These are phyloP conservation scores for Boletus holoroseus DNA, from an alignment of 1,284 basidiomycete species.

Conservation along the genomic window DNA sequence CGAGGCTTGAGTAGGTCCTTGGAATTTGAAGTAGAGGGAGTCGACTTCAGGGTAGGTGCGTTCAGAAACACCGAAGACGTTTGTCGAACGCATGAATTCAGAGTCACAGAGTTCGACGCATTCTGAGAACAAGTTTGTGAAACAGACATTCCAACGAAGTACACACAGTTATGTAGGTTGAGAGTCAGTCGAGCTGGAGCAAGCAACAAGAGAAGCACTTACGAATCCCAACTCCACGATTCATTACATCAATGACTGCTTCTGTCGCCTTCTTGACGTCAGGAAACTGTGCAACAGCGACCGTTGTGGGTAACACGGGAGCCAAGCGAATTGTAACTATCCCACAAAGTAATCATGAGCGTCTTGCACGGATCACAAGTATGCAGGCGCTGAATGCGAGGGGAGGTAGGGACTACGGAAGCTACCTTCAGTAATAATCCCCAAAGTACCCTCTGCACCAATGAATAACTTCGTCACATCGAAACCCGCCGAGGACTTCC, in stretches of 20 bases:
- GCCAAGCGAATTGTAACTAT: slow-evolving; percentile 75
- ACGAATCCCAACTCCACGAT: slow-evolving; percentile 69
- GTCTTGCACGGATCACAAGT: neutral
- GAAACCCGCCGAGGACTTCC: slow-evolving; percentile 89
- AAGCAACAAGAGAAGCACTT: slow-evolving; percentile 23
- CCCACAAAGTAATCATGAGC: slow-evolving; percentile 2
- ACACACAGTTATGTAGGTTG: neutral
- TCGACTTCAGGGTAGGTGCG: slow-evolving; percentile 66
- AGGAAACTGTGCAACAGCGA: slow-evolving; percentile 66
- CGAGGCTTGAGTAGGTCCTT: slow-evolving; percentile 58
- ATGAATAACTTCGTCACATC: slow-evolving; percentile 91
- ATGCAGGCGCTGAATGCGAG: neutral
- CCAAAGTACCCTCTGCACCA: slow-evolving; percentile 91
- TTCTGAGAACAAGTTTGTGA: slow-evolving; percentile 35
- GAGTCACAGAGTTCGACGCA: slow-evolving; percentile 78
- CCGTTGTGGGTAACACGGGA: slow-evolving; percentile 73
- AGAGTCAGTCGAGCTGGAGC: neutral
- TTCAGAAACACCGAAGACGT: slow-evolving; percentile 53
- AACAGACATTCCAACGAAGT: neutral
- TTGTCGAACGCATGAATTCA: slow-evolving; percentile 66
- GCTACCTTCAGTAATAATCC: slow-evolving; percentile 84
- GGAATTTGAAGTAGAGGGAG: slow-evolving; percentile 85
- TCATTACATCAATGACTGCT: slow-evolving; percentile 72
- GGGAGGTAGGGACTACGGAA: neutral
- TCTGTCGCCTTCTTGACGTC: slow-evolving; percentile 61